These are phyloP conservation scores for Penicillium sp. DNA, from an alignment of 2,329 filamentous ascomycete species.

Conservation along the genomic window DNA sequence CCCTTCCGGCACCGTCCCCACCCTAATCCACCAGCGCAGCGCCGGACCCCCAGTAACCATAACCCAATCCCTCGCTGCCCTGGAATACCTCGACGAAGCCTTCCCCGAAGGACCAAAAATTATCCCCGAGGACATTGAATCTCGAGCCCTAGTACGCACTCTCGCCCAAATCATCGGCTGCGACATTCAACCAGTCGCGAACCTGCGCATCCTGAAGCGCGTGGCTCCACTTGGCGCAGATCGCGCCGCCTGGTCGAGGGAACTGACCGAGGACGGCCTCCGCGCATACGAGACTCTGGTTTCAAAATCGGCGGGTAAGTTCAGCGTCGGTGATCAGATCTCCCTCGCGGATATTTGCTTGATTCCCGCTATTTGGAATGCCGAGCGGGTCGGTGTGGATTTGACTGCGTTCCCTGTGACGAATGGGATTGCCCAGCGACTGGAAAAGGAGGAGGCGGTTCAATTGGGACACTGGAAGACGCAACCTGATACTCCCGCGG, in stretches of 20 bases:
- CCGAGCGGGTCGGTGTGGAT: slow-evolving; percentile 60
- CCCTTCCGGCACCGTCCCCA: slow-evolving; percentile 60
- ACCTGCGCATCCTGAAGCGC: slow-evolving; percentile 57
- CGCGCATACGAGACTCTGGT: slow-evolving; percentile 58
- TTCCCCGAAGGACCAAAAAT: slow-evolving; percentile 51
- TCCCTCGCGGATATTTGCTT: slow-evolving; percentile 64
- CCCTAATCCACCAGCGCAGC: slow-evolving; percentile 50
- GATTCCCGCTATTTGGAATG: slow-evolving; percentile 63
- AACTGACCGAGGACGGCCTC: slow-evolving; percentile 59
- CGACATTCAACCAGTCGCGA: slow-evolving; percentile 66
- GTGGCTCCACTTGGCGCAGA: slow-evolving; percentile 52
- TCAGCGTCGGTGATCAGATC: slow-evolving; percentile 60
- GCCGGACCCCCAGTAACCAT: slow-evolving; percentile 43
- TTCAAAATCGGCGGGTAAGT: slow-evolving; percentile 48
- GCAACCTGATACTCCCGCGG: slow-evolving; percentile 60
- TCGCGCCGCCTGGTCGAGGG: slow-evolving; percentile 56
- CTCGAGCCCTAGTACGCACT: slow-evolving; percentile 57
- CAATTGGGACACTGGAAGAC: slow-evolving; percentile 57
- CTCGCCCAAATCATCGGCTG: slow-evolving; percentile 59
- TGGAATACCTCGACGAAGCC: slow-evolving; percentile 66
- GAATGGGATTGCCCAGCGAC: slow-evolving; percentile 48
- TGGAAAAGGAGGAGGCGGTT: slow-evolving; percentile 58
- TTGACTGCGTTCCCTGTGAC: slow-evolving; percentile 55
- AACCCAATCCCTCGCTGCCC: slow-evolving; percentile 62
- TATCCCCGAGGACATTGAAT: slow-evolving; percentile 52